Base-by-base conservation (phyloP, 116 monocot species). In the Posidonia oceanica region DNA sequence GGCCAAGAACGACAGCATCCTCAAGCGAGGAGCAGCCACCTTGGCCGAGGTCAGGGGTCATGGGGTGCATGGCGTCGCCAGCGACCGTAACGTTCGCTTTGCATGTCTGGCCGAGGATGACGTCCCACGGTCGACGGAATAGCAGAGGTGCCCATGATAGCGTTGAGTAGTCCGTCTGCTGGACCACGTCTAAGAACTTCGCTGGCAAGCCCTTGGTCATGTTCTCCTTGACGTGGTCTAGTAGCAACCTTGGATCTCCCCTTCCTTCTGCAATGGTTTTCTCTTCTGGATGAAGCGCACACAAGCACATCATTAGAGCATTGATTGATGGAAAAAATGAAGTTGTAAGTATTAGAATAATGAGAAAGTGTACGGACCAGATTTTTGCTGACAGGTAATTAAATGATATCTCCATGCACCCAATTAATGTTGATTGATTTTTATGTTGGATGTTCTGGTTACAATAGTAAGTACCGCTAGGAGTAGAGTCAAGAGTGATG, bases 31-130 rank as follows among this genome's bases (percentile, higher is more conserved):
- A 64, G 80, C 91, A 91, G 12, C 78, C 88, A 12, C 91, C 91
- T 40, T 91, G 88, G 3, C 81, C 91, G 14, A 91, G 56, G 23
- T 92, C 92, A 12, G 92, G 88, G 0, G 92, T 92, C 92, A 86
- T 92, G 3, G 88, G 84, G 67, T 91, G 91, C 36, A 88, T 70
- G 1, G 91, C 88, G 55, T 91, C 91, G 1, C 91, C 91, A 23
- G 77, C 78, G 8, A 88, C 80, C 42, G 75, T 79, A 10, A 85
- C 83, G 55, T 75, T 77, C 13, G 71, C 77, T 54, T 74, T 80
- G 75, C 57, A 70, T 52, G 59, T 37, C 3, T 14, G 36, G 1
- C 52, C 61, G 51, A 59, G 20, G n/a, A 75, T 1, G 5, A 75
- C 3, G 5, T 69, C 42, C 41, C 52, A 69, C 36, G 75, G 75